Evolutionary conservation across 805 yeast genomes (phyloP).

Genomic region (Starmera quercuum): DNA sequence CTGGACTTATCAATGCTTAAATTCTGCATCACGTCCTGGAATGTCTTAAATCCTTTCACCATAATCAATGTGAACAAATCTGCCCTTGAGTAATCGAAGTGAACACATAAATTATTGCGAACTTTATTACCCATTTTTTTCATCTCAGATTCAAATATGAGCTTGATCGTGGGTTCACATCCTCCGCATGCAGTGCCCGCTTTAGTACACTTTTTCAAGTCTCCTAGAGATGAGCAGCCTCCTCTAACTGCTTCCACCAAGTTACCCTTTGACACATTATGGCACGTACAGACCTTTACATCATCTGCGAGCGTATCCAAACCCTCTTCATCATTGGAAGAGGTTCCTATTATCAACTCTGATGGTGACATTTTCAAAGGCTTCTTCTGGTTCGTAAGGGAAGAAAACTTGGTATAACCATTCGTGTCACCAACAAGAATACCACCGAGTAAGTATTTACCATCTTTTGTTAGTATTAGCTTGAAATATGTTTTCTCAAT

Average conservation of each 20-base stretch:
- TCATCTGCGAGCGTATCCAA: slow-evolving; percentile 23
- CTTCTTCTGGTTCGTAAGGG: slow-evolving; percentile 21
- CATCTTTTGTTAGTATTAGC: slow-evolving; percentile 25
- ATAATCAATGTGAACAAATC: slow-evolving; percentile 27
- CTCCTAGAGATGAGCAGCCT: slow-evolving; percentile 23
- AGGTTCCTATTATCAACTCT: slow-evolving; percentile 22
- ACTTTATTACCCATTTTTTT: slow-evolving; percentile 25
- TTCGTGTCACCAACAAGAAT: slow-evolving; percentile 27
- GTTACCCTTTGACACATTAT: slow-evolving; percentile 25
- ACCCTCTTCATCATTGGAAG: slow-evolving; percentile 22
- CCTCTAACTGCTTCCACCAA: slow-evolving; percentile 22
- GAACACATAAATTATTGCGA: slow-evolving; percentile 24
- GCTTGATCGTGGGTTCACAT: slow-evolving; percentile 28
- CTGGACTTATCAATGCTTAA: slow-evolving; percentile 20
- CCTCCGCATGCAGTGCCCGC: slow-evolving; percentile 35
- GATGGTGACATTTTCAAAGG: slow-evolving; percentile 24
- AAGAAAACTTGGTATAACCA: slow-evolving; percentile 24
- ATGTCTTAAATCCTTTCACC: slow-evolving; percentile 23
- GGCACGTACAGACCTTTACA: slow-evolving; percentile 30
- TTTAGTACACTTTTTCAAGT: slow-evolving; percentile 26
- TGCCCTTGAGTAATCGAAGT: slow-evolving; percentile 27
- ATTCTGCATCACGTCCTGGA: slow-evolving; percentile 23
- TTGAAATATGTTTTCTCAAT: slow-evolving; percentile 27
- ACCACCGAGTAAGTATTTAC: slow-evolving; percentile 29
- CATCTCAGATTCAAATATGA: slow-evolving; percentile 28